A percentile compares a stretch with the other conserved stretches of the same genome.
phyloP scores from a whole-genome alignment of 192 early-diverging fungal genomes.

The Backusella tuberculispora region DNA sequence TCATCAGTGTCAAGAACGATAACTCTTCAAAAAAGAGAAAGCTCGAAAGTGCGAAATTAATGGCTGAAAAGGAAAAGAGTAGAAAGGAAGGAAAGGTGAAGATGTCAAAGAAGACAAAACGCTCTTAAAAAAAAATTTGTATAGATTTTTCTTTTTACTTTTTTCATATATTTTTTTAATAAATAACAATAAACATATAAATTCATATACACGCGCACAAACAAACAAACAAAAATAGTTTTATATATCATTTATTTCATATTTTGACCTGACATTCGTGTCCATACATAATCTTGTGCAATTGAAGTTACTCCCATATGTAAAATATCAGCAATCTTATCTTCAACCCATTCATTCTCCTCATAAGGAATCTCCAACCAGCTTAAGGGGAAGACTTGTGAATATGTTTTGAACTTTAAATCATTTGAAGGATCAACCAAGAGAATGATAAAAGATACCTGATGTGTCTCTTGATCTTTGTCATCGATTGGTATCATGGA shows the following conservation, averaged over 20 bases:
- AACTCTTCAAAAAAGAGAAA: constrained; percentile 61
- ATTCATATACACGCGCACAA: neutral
- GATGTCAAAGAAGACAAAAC: constrained; percentile 44
- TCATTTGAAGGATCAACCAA: constrained; percentile 58
- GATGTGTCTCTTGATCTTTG: constrained; percentile 25
- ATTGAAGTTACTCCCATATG: constrained; percentile 52
- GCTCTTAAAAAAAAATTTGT: constrained; percentile 33
- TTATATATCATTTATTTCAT: neutral
- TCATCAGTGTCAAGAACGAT: constrained; percentile 77
- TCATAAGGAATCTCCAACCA: constrained; percentile 66
- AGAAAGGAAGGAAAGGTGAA: constrained; percentile 35
- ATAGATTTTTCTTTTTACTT: neutral
- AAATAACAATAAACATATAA: neutral
- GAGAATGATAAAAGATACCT: constrained; percentile 48
- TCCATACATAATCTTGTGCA: constrained; percentile 70
- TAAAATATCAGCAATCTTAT: constrained; percentile 55
- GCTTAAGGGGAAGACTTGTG: constrained; percentile 54
- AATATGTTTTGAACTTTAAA: constrained; percentile 53
- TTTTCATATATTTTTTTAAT: neutral
- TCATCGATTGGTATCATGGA: constrained; percentile 45
- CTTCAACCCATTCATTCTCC: constrained; percentile 70
- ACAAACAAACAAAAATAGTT: no score
- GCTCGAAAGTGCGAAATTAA: constrained; percentile 51
- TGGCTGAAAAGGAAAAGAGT: constrained; percentile 52
- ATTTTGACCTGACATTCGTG: constrained; percentile 54